Conservation (phyloP, 805 yeast species). For the Candida multigemmis region DNA sequence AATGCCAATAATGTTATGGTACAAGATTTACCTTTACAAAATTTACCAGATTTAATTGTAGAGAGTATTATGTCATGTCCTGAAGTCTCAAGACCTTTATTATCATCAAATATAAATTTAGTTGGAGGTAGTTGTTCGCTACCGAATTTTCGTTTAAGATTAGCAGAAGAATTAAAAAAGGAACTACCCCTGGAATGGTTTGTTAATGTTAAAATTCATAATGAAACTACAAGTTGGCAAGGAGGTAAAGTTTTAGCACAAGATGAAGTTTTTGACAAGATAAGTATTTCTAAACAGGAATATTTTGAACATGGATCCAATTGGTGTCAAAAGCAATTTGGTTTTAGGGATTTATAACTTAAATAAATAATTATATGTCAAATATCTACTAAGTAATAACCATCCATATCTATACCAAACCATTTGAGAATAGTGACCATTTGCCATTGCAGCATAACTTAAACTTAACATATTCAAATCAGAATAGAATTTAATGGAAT, state of each 20-base stretch:
- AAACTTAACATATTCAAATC: conserved; percentile 31
- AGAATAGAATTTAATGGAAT: conserved; percentile 29
- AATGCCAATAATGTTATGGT: conserved; percentile 18
- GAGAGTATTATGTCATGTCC: conserved; percentile 67
- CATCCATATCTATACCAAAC: conserved; percentile 93
- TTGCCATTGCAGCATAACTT: conserved; percentile 63
- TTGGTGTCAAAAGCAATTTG: conserved; percentile 45
- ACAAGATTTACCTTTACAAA: conserved; percentile 47
- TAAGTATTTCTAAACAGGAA: conserved; percentile 66
- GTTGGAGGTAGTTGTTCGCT: conserved; percentile 78
- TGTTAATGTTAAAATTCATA: conserved; percentile 32
- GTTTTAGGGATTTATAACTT: conserved; percentile 21
- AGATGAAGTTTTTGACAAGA: conserved; percentile 36
- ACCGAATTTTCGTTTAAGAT: conserved; percentile 56
- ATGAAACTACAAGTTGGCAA: conserved; percentile 24
- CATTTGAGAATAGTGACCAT: conserved; percentile 83
- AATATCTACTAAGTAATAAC: conserved; percentile 69
- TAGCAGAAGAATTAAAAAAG: conserved; percentile 51
- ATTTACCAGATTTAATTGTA: conserved; percentile 69
- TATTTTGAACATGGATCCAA: conserved; percentile 78
- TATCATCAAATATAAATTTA: conserved; percentile 70
- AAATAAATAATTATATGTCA: conserved; percentile 60
- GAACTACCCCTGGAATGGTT: conserved; percentile 69
- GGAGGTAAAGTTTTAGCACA: conserved; percentile 26
- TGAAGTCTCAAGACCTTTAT: conserved; percentile 60